phyloP scores from a whole-genome alignment of 225 moss, liverwort and hornwort species.

The Climacium dendroides region DNA sequence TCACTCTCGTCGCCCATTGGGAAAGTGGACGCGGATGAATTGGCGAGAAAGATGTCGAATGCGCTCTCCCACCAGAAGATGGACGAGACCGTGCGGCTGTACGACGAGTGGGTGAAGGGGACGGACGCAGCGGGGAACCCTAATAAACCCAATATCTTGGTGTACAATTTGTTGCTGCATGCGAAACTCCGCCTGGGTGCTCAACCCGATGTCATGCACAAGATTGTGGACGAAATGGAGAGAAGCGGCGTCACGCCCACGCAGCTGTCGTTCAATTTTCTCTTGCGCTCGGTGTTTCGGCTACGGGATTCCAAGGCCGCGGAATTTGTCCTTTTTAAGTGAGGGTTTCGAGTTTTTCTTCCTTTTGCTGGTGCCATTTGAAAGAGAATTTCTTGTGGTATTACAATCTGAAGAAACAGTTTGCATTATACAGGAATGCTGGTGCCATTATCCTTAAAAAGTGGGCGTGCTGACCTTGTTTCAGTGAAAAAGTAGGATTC shows the following conservation, averaged over 20 bases:
- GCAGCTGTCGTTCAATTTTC: constrained; percentile 70
- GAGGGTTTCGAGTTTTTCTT: neutral
- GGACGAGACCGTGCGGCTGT: constrained; percentile 75
- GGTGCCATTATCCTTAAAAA: neutral
- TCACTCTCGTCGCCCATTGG: constrained; percentile 24
- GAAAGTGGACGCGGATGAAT: constrained; percentile 32
- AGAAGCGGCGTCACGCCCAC: constrained; percentile 46
- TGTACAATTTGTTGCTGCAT: constrained; percentile 80
- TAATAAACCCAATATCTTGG: constrained; percentile 51
- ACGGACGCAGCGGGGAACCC: constrained; percentile 47
- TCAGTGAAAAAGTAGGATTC: neutral
- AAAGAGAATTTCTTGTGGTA: neutral
- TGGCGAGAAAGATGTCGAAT: constrained; percentile 70
- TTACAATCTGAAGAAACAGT: neutral
- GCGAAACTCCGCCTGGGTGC: constrained; percentile 73
- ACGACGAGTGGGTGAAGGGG: constrained; percentile 76
- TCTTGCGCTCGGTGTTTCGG: constrained; percentile 72
- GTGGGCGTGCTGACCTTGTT: neutral
- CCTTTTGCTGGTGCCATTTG: neutral
- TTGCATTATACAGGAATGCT: neutral
- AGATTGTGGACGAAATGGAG: constrained; percentile 74
- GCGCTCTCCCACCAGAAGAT: constrained; percentile 65
- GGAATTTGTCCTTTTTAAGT: constrained; percentile 54
- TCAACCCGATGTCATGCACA: constrained; percentile 45
- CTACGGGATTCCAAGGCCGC: constrained; percentile 74